Base-by-base conservation (phyloP, 2,329 filamentous ascomycete species). In the Monilinia aucupariae region DNA sequence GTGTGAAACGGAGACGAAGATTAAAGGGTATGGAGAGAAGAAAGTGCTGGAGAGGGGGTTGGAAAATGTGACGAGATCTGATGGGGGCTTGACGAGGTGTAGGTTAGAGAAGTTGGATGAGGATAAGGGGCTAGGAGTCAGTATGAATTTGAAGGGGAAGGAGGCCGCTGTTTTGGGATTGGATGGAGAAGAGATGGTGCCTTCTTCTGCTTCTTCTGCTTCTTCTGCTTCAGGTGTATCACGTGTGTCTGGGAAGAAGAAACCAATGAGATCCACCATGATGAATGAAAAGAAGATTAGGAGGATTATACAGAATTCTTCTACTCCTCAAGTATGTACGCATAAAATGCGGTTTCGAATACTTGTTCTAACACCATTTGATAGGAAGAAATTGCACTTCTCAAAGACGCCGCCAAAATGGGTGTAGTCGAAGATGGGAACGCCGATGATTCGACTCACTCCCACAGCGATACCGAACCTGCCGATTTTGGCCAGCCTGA, bases 71-170 rank as follows among this genome's bases (percentile, higher is more conserved):
- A 76, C 80, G 30, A 71, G 65, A 25, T 72, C 74, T 12, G 80
- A 84, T 69, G 78, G 78, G 0, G 81, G 82, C 0, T 61, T 83
- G 67, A 80, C 76, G 37, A 74, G 77, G 50, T 69, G 71, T 63
- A 75, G 81, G 52, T 79, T 79, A 76, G 74, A 79, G 65, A 74
- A 68, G 56, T 71, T 72, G 55, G 69, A 71, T 52, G 63, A 72
- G 27, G 69, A 68, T 15, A 64, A 37, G 37, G 59, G 65, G 2
- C 12, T 56, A 20, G 17, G n/a, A 15, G 13, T 5, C 9, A 13
- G n/a, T 15, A 32, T 2, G 6, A 20, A 48, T 20, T 20, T 34
- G 39, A n/a, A 15, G 10, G 49, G n/a, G 22, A 34, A 47, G 41
- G 34, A 54, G 39, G 34, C 60, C 37, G 3, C 27, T 22, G 54